Evolutionary conservation across 1,284 basidiomycete genomes (phyloP).

Genomic region (Marasmius sp.): DNA sequence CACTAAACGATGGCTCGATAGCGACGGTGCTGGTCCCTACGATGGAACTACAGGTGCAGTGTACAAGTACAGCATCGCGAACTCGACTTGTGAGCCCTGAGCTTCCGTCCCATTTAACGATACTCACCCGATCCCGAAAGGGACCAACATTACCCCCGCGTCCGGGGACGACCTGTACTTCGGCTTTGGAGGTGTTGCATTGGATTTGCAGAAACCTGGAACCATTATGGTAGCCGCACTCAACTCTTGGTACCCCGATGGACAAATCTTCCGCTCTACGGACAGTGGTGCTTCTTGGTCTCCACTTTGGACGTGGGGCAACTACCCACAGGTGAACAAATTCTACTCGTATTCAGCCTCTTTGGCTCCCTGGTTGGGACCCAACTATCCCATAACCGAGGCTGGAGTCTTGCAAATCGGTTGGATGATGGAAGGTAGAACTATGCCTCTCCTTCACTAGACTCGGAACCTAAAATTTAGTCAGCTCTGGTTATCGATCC

Average conservation of each 20-base stretch:
- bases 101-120: not conserved
- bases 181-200: conserved; percentile 54
- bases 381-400: conserved; percentile 29
- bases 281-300: conserved; percentile 51
- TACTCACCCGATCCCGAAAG: conserved; percentile 17
- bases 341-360: conserved; percentile 43
- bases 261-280: conserved; percentile 63
- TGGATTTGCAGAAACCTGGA: conserved; percentile 59
- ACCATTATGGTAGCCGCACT: conserved; percentile 68
- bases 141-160: conserved; percentile 56
- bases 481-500: conserved; percentile 45
- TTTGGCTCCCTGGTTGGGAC: conserved; percentile 47
- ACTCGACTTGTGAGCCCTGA: conserved; percentile 42
- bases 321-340: conserved; percentile 46
- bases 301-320: conserved; percentile 52
- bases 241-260: conserved; percentile 64
- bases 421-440: conserved; percentile 35
- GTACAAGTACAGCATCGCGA: conserved; percentile 51
- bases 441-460: not conserved
- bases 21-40: conserved; percentile 49
- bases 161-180: conserved; percentile 23
- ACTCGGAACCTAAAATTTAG: not conserved
- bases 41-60: conserved; percentile 52
- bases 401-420: conserved; percentile 28
- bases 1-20: conserved; percentile 10